Conservation (phyloP, 192 early-diverging fungal species). For the Umbelopsis ramanniana region DNA sequence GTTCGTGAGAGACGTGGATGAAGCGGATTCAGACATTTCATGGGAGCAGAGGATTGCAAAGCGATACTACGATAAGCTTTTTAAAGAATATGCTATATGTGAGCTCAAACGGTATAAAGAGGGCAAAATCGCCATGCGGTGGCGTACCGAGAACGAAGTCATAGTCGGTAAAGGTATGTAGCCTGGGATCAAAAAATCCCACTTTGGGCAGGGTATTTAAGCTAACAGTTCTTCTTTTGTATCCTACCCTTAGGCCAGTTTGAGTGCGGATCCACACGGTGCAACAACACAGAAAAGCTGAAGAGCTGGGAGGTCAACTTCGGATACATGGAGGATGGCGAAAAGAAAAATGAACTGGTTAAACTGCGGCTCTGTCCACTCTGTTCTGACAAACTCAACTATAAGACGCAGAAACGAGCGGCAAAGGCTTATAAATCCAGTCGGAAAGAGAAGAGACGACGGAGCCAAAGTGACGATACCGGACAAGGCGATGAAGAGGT, state of each 20-base stretch:
- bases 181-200: too few species aligned
- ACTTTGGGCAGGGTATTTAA: not conserved
- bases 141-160: slow-evolving; percentile 73
- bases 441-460: slow-evolving; percentile 24
- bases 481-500: not conserved
- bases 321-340: slow-evolving; percentile 72
- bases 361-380: slow-evolving; percentile 75
- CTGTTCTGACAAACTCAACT: slow-evolving; percentile 78
- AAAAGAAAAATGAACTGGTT: slow-evolving; percentile 80
- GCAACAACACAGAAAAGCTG: slow-evolving; percentile 50
- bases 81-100: slow-evolving; percentile 82
- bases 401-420: slow-evolving; percentile 60
- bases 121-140: slow-evolving; percentile 71
- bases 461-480: not conserved
- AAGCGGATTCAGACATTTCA: slow-evolving; percentile 47
- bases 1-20: slow-evolving; percentile 65
- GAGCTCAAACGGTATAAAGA: slow-evolving; percentile 76
- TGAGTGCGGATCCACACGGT: slow-evolving; percentile 66
- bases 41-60: slow-evolving; percentile 84
- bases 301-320: slow-evolving; percentile 90
- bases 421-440: slow-evolving; percentile 32
- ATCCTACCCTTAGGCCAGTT: slow-evolving; percentile 61
- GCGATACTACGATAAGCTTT: slow-evolving; percentile 85
- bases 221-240: not conserved
- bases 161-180: slow-evolving; percentile 64